phyloP scores from a whole-genome alignment of 2,329 filamentous ascomycete genomes.

The Diaporthe longicolla region DNA sequence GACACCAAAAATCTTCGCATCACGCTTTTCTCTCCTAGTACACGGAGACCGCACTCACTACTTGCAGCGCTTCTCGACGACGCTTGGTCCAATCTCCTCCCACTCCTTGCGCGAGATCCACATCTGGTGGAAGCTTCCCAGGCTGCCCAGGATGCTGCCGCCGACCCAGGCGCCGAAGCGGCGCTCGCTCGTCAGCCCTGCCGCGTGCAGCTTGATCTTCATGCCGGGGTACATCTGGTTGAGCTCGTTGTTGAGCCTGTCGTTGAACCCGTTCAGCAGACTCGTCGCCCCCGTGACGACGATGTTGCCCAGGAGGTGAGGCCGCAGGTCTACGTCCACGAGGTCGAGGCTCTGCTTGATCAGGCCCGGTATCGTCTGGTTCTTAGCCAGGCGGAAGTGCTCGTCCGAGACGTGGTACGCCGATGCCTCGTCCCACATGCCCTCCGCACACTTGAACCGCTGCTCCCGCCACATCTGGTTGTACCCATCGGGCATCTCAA shows the following conservation, averaged over 20 bases:
- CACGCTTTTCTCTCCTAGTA: background rate
- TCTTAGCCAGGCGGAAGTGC: constrained; percentile 68
- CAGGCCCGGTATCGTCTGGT: constrained; percentile 86
- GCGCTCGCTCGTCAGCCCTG: constrained; percentile 87
- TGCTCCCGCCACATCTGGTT: constrained; percentile 96
- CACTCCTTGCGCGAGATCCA: constrained; percentile 99
- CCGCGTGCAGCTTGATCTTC: constrained; percentile 89
- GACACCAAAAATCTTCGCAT: constrained; percentile 11
- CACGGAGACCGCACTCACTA: constrained; percentile 53
- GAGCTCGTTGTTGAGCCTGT: constrained; percentile 89
- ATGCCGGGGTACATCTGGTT: constrained; percentile 85
- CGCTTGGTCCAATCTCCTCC: constrained; percentile 90
- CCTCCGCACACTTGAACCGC: constrained; percentile 88
- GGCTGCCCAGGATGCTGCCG: constrained; percentile 92
- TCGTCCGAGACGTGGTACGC: constrained; percentile 66
- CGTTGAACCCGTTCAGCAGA: constrained; percentile 91
- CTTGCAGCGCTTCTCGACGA: constrained; percentile 98
- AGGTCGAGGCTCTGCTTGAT: constrained; percentile 82
- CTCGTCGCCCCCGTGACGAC: constrained; percentile 92
- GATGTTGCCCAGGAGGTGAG: constrained; percentile 87
- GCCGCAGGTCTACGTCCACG: constrained; percentile 90
- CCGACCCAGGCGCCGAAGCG: constrained; percentile 97
- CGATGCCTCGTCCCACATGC: constrained; percentile 89
- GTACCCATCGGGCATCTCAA: constrained; percentile 97
- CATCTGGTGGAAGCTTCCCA: constrained; percentile 99